These are phyloP conservation scores for Hirsutella minnesotensis DNA, from an alignment of 2,329 filamentous ascomycete species.

Conservation along the genomic window DNA sequence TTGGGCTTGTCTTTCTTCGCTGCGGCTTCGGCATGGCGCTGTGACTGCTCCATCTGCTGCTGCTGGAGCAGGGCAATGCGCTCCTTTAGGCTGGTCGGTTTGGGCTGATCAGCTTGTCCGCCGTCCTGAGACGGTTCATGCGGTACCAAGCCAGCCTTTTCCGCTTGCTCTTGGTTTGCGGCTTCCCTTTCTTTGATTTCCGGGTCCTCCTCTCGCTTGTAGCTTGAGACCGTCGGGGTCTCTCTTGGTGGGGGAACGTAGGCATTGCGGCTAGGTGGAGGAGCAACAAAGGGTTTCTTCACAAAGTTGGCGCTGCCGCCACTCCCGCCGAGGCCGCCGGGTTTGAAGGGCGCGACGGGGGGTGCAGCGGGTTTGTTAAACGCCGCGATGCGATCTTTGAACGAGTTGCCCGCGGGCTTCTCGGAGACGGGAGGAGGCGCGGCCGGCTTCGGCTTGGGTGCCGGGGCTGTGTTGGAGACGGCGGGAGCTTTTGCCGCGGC, in stretches of 20 bases:
- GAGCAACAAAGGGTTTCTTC: conserved; percentile 94
- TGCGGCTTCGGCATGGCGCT: conserved; percentile 64
- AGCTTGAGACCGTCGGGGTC: conserved; percentile 59
- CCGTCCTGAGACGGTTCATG: conserved; percentile 30
- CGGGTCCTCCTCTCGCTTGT: conserved; percentile 80
- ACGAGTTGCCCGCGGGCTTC: conserved; percentile 66
- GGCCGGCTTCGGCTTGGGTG: conserved; percentile 28
- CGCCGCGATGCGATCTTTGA: conserved; percentile 90
- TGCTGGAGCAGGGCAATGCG: conserved; percentile 88
- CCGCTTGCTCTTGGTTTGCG: conserved; percentile 54
- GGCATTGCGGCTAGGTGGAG: conserved; percentile 83
- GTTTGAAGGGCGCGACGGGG: conserved; percentile 84
- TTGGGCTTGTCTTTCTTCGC: conserved; percentile 84
- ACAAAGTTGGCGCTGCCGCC: conserved; percentile 56
- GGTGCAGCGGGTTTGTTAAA: conserved; percentile 87
- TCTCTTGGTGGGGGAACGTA: conserved; percentile 72
- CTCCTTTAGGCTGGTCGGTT: conserved; percentile 88
- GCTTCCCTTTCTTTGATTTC: conserved; percentile 53
- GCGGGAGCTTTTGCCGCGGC: conserved; percentile 25
- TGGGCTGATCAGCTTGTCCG: conserved; percentile 68
- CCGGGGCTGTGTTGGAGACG: conserved; percentile 15
- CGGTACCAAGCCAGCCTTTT: conserved; percentile 51
- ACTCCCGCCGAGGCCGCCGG: conserved; percentile 47
- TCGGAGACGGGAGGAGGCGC: conserved; percentile 57
- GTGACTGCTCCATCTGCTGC: conserved; percentile 82